phyloP scores from a whole-genome alignment of 2,329 filamentous ascomycete species.

The Clonostachys rhizophaga region DNA sequence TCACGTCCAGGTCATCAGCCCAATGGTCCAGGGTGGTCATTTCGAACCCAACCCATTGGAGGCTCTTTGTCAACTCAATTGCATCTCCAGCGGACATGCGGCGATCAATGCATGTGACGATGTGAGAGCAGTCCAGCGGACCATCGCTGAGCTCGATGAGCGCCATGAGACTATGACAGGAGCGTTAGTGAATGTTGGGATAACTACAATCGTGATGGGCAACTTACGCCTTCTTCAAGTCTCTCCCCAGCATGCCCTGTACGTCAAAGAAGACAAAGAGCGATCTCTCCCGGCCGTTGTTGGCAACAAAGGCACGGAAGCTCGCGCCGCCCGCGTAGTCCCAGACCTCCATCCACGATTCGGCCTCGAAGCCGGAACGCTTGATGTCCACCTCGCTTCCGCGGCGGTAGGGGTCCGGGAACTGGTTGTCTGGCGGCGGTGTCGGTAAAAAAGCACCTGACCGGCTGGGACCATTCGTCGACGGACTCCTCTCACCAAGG shows the following conservation, averaged over 20 bases:
- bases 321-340: conserved; percentile 81
- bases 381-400: conserved; percentile 12
- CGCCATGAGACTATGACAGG: conserved; percentile 66
- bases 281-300: conserved; percentile 64
- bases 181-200: conserved; percentile 12
- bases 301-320: conserved; percentile 81
- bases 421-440: conserved; percentile 45
- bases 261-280: conserved; percentile 86
- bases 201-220: background rate
- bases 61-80: conserved; percentile 69
- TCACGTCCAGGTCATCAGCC: conserved; percentile 57
- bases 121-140: conserved; percentile 69
- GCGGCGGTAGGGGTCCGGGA: conserved; percentile 26
- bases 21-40: conserved; percentile 76
- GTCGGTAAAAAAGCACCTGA: conserved; percentile 64
- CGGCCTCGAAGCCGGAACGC: conserved; percentile 30
- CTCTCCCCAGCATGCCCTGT: conserved; percentile 62
- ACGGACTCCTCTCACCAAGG: conserved; percentile 87
- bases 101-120: conserved; percentile 80
- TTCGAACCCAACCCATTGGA: conserved; percentile 92
- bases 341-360: conserved; percentile 72
- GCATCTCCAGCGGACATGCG: conserved; percentile 56
- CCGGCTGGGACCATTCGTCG: conserved; percentile 77
- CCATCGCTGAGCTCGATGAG: conserved; percentile 82
- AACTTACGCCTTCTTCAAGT: conserved; percentile 82